A percentile compares a stretch with the other conserved stretches of the same genome.
Evolutionary conservation across 2,329 filamentous ascomycete species (phyloP).

Genomic region (Alternaria metachromatica): DNA sequence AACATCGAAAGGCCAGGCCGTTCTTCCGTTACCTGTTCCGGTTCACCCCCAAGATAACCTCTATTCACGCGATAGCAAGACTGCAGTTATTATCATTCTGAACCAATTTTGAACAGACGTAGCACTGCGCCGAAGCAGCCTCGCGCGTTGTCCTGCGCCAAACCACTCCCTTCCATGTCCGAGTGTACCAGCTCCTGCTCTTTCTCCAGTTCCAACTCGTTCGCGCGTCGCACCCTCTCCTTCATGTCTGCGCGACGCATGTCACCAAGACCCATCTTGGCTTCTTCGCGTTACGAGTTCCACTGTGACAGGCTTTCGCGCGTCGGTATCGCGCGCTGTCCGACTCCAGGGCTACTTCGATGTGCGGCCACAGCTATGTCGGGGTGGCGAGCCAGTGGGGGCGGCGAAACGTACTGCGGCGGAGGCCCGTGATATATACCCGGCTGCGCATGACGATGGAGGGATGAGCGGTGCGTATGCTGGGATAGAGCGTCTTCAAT

Average conservation of each 20-base stretch:
- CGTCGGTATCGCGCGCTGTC: conserved; percentile 16
- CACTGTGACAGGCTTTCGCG: conserved; percentile 30
- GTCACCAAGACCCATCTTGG: conserved; percentile 3
- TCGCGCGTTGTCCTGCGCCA: not conserved
- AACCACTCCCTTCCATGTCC: not conserved
- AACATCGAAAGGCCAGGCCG: too few species aligned
- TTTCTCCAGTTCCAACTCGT: conserved; percentile 36
- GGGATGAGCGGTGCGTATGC: not conserved
- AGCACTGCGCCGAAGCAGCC: conserved; percentile 11
- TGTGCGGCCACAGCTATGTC: not conserved
- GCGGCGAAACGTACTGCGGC: not conserved
- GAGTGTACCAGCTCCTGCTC: conserved; percentile 25
- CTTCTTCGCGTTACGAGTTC: conserved; percentile 35
- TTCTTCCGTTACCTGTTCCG: too few species aligned
- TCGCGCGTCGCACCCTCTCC: conserved; percentile 36
- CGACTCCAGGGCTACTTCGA: not conserved
- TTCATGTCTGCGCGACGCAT: conserved; percentile 25
- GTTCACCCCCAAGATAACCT: too few species aligned
- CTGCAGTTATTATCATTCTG: not conserved
- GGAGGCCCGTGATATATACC: not conserved
- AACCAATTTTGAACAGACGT: not conserved
- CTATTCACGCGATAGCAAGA: not conserved
- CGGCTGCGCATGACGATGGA: not conserved
- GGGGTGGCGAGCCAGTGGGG: fast-evolving
- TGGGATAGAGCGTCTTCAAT: not conserved